A percentile compares a stretch with the other conserved stretches of the same genome.
Evolutionary conservation across 2,329 filamentous ascomycete genomes (phyloP).

Genomic region (Cadophora gregata): DNA sequence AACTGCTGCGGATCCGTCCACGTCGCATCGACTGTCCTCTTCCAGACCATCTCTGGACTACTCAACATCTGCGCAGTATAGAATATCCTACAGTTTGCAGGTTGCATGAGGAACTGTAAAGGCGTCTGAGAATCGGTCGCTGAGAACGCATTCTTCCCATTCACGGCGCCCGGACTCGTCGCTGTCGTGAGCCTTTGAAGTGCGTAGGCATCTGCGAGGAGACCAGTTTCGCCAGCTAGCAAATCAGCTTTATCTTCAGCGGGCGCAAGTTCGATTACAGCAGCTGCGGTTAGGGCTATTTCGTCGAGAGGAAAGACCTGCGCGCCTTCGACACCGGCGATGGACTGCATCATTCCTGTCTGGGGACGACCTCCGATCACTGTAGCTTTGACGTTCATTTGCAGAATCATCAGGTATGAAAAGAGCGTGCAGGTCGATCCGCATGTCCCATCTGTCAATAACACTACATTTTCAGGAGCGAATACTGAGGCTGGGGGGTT

Average conservation of each 20-base stretch:
- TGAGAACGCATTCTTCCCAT: constrained; percentile 4
- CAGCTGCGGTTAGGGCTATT: not conserved
- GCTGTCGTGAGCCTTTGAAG: not conserved
- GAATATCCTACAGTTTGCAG: constrained; percentile 25
- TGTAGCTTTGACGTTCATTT: constrained; percentile 58
- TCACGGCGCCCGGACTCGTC: not conserved
- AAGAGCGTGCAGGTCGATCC: constrained; percentile 26
- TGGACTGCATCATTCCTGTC: constrained; percentile 24
- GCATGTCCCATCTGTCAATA: constrained; percentile 22
- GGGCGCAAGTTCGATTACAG: not conserved
- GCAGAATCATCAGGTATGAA: constrained; percentile 47
- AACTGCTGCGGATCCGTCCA: constrained; percentile 13
- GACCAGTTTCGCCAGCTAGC: not conserved
- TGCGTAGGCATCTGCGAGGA: constrained; percentile 2
- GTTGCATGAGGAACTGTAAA: constrained; percentile 23
- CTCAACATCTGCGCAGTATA: constrained; percentile 21
- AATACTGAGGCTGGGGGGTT: constrained; percentile 22
- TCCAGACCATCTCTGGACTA: constrained; percentile 2
- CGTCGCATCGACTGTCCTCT: constrained; percentile 16
- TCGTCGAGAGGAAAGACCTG: constrained; percentile 21
- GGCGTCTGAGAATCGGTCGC: constrained; percentile 19
- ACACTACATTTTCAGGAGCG: constrained; percentile 17
- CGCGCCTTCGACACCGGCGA: constrained; percentile 23
- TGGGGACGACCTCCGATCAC: constrained; percentile 50
- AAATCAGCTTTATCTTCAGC: constrained; percentile 3